Evolutionary conservation across 306 rosid species (phyloP).

Genomic region (Cercis canadensis): DNA sequence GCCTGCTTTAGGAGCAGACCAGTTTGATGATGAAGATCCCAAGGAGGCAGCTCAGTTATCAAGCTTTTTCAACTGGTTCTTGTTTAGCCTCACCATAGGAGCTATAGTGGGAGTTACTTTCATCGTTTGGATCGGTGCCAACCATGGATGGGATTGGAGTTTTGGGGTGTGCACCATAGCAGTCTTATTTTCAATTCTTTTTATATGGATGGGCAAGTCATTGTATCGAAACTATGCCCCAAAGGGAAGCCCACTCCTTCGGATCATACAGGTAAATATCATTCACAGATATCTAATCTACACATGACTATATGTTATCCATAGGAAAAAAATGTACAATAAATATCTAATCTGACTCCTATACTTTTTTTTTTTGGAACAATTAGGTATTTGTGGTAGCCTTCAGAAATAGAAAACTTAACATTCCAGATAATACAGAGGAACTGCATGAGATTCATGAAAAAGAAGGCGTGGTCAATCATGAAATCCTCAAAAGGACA

Average conservation of each 20-base stretch:
- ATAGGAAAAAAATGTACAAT: neutral
- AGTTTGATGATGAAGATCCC: slow-evolving; percentile 72
- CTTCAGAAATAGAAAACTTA: slow-evolving; percentile 60
- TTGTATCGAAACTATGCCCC: slow-evolving; percentile 64
- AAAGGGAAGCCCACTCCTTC: slow-evolving; percentile 69
- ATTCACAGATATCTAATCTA: no score
- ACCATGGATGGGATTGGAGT: slow-evolving; percentile 76
- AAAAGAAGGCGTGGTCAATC: slow-evolving; percentile 38
- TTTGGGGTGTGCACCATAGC: slow-evolving; percentile 52
- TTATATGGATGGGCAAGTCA: slow-evolving; percentile 63
- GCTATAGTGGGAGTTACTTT: slow-evolving; percentile 70
- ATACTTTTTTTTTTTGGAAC: neutral
- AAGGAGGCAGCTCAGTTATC: slow-evolving; percentile 63
- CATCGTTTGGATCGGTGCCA: slow-evolving; percentile 66
- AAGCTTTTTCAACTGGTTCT: slow-evolving; percentile 87
- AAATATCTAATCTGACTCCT: neutral
- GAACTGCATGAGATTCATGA: slow-evolving; percentile 63
- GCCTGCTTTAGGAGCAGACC: slow-evolving; percentile 86
- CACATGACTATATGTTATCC: no score
- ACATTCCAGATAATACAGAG: slow-evolving; percentile 56
- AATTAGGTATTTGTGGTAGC: slow-evolving; percentile 67
- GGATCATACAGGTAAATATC: slow-evolving; percentile 62
- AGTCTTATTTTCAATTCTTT: slow-evolving; percentile 42
- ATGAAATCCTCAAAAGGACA: slow-evolving; percentile 71
- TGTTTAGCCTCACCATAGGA: slow-evolving; percentile 75